Evolutionary conservation across 495 filamentous ascomycete species (phyloP).

Genomic region (Xylaria castorea): DNA sequence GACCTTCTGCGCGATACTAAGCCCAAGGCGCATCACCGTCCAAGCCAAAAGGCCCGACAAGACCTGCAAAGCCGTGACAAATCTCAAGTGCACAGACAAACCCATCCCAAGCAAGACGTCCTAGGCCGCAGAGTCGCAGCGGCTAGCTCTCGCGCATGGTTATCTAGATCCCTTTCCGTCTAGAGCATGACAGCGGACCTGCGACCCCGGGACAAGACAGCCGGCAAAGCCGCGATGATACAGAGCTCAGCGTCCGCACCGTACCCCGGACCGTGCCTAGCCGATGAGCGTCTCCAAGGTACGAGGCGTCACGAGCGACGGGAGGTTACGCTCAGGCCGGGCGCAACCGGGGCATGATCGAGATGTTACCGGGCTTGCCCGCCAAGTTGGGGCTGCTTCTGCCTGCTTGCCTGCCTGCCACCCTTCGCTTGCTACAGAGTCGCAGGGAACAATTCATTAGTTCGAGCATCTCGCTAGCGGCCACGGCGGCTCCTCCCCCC

Average conservation of each 20-base stretch:
- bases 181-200: neutral
- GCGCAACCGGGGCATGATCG: neutral
- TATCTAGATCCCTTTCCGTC: neutral
- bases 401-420: neutral
- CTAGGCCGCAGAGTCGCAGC: neutral
- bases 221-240: neutral
- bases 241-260: neutral
- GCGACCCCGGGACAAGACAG: neutral
- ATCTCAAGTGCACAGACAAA: neutral
- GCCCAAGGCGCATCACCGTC: neutral
- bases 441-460: neutral
- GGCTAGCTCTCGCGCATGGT: neutral
- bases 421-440: neutral
- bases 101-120: neutral
- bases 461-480: conserved; percentile 6
- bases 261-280: neutral
- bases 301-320: neutral
- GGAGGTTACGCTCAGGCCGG: neutral
- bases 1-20: neutral
- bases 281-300: neutral
- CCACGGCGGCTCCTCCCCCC: neutral
- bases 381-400: neutral
- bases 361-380: neutral
- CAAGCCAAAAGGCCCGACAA: neutral
- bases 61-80: neutral